Conservation (phyloP, 768 basidiomycete species). For the Boletales sp. region DNA sequence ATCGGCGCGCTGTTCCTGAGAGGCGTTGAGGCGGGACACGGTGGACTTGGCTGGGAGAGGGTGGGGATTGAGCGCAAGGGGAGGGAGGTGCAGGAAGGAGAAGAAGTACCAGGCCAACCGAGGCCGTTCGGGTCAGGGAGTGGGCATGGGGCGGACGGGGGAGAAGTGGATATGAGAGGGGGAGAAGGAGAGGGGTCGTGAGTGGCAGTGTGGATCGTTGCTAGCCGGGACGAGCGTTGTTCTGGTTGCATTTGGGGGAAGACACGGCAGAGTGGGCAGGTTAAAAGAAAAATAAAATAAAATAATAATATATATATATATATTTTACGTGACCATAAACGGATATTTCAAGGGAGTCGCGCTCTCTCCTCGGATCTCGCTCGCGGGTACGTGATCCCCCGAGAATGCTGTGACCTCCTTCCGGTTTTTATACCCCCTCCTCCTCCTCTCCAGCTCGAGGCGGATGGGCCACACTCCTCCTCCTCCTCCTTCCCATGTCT, state of each 20-base stretch:
- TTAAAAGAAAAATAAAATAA: too few relatives aligned
- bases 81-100: constrained; percentile 6
- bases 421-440: constrained; percentile 29
- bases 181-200: constrained; percentile 81
- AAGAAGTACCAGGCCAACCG: constrained; percentile 81
- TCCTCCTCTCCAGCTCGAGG: constrained; percentile 7
- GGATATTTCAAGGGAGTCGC: constrained; percentile 26
- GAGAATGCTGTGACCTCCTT: constrained; percentile 29
- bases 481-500: constrained; percentile 21
- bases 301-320: too few relatives aligned
- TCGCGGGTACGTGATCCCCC: constrained; percentile 25
- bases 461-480: not conserved
- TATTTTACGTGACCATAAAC: constrained; percentile 8
- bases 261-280: too few relatives aligned
- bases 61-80: constrained; percentile 9
- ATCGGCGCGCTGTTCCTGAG: constrained; percentile 63
- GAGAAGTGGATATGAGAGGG: constrained; percentile 67
- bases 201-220: constrained; percentile 14
- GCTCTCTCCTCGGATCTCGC: constrained; percentile 33
- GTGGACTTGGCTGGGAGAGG: constrained; percentile 77
- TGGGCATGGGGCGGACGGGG: constrained; percentile 35
- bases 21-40: constrained; percentile 76
- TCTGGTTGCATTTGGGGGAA: constrained; percentile 31
- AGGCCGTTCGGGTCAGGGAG: constrained; percentile 65
- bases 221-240: constrained; percentile 30